These are phyloP conservation scores for Kernera saxatilis DNA, from an alignment of 345 rosid species.

Conservation along the genomic window DNA sequence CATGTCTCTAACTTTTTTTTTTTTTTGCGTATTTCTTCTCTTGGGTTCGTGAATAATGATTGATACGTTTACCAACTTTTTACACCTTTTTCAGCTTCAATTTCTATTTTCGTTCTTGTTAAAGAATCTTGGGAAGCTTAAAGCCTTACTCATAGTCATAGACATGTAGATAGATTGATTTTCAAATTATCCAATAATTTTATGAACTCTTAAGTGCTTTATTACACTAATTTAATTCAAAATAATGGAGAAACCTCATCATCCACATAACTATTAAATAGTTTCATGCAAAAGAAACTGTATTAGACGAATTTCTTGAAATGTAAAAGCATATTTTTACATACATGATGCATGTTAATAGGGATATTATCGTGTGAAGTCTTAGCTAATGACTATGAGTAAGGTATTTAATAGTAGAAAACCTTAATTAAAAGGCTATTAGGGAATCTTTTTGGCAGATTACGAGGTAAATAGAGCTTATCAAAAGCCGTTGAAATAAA, in stretches of 20 bases:
- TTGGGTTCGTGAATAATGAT: slow-evolving; percentile 16
- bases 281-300: background rate
- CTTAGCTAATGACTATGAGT: no score
- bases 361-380: no score
- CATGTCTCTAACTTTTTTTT: background rate
- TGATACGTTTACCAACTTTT: slow-evolving; percentile 18
- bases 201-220: background rate
- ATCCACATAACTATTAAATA: background rate
- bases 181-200: background rate
- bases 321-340: background rate
- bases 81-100: background rate
- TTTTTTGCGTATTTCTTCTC: background rate
- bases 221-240: background rate
- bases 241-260: background rate
- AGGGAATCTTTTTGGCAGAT: slow-evolving; percentile 19
- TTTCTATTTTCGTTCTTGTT: background rate
- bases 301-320: background rate
- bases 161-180: background rate
- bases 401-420: background rate
- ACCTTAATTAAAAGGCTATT: slow-evolving; percentile 10
- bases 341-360: no score
- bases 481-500: slow-evolving; percentile 17
- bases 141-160: no score
- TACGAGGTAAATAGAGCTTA: slow-evolving; percentile 20
- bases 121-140: background rate